These are phyloP conservation scores for Linum tenue DNA, from an alignment of 345 rosid species.

Conservation along the genomic window DNA sequence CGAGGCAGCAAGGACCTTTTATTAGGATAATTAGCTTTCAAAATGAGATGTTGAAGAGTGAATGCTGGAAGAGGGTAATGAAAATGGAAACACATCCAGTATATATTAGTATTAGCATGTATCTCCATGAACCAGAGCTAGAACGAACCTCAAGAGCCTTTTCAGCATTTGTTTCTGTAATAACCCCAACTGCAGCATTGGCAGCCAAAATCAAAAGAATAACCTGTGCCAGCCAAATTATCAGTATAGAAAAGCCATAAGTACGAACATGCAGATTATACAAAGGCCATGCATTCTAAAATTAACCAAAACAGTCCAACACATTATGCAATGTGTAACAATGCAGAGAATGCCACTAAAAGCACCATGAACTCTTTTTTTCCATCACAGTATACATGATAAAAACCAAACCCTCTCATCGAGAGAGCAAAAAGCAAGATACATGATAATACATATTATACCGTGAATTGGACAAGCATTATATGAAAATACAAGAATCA, in stretches of 20 bases:
- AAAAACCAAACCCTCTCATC: neutral
- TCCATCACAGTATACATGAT: neutral
- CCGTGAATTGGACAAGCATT: neutral
- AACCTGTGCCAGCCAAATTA: slow-evolving; percentile 40
- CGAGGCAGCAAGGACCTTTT: neutral
- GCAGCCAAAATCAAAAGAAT: slow-evolving; percentile 95
- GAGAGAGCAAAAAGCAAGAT: neutral
- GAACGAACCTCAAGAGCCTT: slow-evolving; percentile 85
- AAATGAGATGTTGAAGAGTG: neutral
- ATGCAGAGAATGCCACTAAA: neutral
- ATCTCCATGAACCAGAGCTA: slow-evolving; percentile 4
- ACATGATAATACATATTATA: neutral
- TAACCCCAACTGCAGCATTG: slow-evolving; percentile 97
- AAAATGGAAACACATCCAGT: neutral
- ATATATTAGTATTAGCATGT: neutral
- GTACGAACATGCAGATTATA: slow-evolving; percentile 1
- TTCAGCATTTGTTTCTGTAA: slow-evolving; percentile 98
- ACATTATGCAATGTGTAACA: slow-evolving; percentile 1
- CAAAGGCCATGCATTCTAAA: slow-evolving; percentile 11
- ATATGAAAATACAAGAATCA: slow-evolving; percentile 8
- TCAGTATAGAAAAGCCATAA: slow-evolving; percentile 10
- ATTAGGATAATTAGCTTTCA: neutral
- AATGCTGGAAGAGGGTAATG: neutral
- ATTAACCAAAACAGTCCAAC: neutral
- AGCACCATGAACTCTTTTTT: neutral